A percentile compares a stretch with the other conserved stretches of the same genome.
Evolutionary conservation across 1,139 yeast species (phyloP).

Genomic region (Kodamaea fungicola): DNA sequence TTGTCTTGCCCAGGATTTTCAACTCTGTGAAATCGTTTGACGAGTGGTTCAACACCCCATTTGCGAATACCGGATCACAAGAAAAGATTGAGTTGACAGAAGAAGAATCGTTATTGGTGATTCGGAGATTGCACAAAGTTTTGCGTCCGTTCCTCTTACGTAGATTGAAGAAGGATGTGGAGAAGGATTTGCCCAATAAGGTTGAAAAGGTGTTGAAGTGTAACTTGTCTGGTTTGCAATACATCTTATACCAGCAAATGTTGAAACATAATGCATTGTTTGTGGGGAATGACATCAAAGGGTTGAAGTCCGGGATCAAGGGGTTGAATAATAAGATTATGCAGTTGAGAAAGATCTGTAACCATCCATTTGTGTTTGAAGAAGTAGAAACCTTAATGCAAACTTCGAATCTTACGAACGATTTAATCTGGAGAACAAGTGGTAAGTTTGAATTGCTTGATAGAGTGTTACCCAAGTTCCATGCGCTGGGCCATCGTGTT

Average conservation of each 20-base stretch:
- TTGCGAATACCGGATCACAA: constrained; percentile 78
- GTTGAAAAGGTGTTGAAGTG: constrained; percentile 94
- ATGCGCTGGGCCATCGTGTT: constrained; percentile 73
- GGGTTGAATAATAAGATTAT: constrained; percentile 88
- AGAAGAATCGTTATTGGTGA: constrained; percentile 92
- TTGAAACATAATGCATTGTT: constrained; percentile 64
- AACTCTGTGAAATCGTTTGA: constrained; percentile 83
- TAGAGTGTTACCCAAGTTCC: constrained; percentile 69
- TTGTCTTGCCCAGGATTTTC: constrained; percentile 76
- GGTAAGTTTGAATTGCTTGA: constrained; percentile 81
- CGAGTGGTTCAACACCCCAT: constrained; percentile 86
- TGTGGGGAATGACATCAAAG: constrained; percentile 43
- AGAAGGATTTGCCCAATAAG: constrained; percentile 92
- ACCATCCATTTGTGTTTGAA: constrained; percentile 95
- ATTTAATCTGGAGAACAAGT: constrained; percentile 68
- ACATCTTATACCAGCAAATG: constrained; percentile 75
- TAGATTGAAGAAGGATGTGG: constrained; percentile 95
- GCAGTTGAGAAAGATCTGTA: constrained; percentile 95
- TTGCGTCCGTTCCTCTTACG: constrained; percentile 90
- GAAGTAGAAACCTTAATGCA: constrained; percentile 87
- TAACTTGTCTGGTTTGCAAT: constrained; percentile 86
- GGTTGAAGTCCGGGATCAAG: constrained; percentile 55
- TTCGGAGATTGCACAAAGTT: constrained; percentile 93
- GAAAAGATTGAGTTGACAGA: constrained; percentile 77
- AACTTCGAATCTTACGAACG: constrained; percentile 68